Evolutionary conservation across 2,329 filamentous ascomycete genomes (phyloP).

Genomic region (Sphaceloma murrayae): DNA sequence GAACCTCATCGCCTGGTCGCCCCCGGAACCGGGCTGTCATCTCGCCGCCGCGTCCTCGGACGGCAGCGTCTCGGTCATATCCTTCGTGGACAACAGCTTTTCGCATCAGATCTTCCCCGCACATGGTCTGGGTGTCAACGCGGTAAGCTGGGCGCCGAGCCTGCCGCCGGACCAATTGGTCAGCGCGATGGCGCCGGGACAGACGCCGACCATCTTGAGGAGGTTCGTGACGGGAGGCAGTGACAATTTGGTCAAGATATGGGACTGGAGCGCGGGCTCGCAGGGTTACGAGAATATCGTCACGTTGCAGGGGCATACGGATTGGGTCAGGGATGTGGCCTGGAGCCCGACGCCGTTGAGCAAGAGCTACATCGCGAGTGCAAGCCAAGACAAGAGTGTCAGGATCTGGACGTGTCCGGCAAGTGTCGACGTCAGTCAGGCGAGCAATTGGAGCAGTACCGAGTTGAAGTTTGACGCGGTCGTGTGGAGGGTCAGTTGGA

Average conservation of each 20-base stretch:
- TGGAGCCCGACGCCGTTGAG: constrained; percentile 93
- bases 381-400: constrained; percentile 93
- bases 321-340: constrained; percentile 96
- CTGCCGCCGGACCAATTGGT: constrained; percentile 75
- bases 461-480: constrained; percentile 78
- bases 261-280: constrained; percentile 59
- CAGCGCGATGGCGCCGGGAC: constrained; percentile 47
- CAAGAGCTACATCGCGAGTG: constrained; percentile 93
- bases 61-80: constrained; percentile 84
- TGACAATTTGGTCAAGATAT: constrained; percentile 89
- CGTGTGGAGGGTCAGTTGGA: constrained; percentile 97
- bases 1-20: constrained; percentile 96
- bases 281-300: constrained; percentile 34
- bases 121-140: constrained; percentile 90
- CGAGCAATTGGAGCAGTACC: constrained; percentile 73
- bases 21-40: constrained; percentile 88
- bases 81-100: constrained; percentile 95
- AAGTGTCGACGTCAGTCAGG: constrained; percentile 30
- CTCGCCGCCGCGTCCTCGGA: constrained; percentile 92
- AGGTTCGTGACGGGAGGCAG: constrained; percentile 91
- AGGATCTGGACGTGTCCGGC: constrained; percentile 73
- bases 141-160: constrained; percentile 87
- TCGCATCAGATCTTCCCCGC: constrained; percentile 82
- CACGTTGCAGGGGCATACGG: constrained; percentile 71
- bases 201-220: constrained; percentile 47